Evolutionary conservation across 78 protist species (phyloP), one percentile per base, ranked within the genome.

Genomic region (Anaeramoeba flamelloides): DNA sequence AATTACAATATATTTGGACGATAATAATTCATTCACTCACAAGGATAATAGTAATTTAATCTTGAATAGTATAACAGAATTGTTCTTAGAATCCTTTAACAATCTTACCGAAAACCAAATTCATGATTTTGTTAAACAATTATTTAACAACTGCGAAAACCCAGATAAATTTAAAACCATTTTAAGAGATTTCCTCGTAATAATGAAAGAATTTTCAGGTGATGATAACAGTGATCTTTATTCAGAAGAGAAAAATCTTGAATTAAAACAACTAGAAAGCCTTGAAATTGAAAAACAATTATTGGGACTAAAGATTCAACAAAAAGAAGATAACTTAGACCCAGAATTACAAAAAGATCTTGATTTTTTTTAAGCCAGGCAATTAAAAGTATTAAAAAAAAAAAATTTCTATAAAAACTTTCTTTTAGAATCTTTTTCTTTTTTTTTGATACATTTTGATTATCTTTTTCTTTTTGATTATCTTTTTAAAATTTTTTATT

Each of bases 101-200:
- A 53, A 53, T 53, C 17, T 53, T 26, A 53, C 8, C 17, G 34
- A 53, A 53, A 2, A 32, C 4, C 86, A 78, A 79, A 36, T 79
- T n/a, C 33, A 1, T 36, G 36, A 3, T n/a, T 79, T 84, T 37
- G 82, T 79, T 38, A 1, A 26, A 1, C 41, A 32, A 37, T 78
- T 86, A 39, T 76, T 82, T 74, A 78, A 40, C n/a, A 34, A 0
- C 34, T 3, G 17, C 31, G 33, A 76, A 30, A 84, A 86, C 80
- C 34, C 2, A 74, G 8, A 38, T n/a, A 80, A 69, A n/a, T 86
- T 86, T 80, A 79, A 81, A 83, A 64, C 65, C 39, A 39, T 76
- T 40, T n/a, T 86, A 77, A 84, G 88, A 53, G 88, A 86, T 79
- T 86, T 86, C 74, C 39, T 86, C 30, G 79, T 86, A 30, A 75